Base-by-base conservation (phyloP, 2,329 filamentous ascomycete genomes). In the Stylonectria norvegica region DNA sequence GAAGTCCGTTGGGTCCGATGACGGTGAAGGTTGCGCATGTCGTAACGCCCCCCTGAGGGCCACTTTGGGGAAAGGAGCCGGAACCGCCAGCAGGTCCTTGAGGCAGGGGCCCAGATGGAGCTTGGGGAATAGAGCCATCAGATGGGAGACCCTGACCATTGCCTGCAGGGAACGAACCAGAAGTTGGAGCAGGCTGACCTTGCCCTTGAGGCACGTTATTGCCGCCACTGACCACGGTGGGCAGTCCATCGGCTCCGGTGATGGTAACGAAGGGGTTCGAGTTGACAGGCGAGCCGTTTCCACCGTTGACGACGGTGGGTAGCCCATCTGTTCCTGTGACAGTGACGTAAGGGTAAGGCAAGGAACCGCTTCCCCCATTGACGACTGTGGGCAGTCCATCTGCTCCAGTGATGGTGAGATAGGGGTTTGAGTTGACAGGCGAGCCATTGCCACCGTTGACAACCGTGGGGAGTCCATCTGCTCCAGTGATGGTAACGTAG, bases 1-100 rank as follows among this genome's bases (percentile, higher is more conserved):
- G 56, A 25, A 54, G 43, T 5, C 62, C 63, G 43, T 66, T 52
- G n/a, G 56, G 25, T 3, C 63, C 63, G 27, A 56, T 49, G 30
- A 64, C 45, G 11, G 61, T 65, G 31, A 60, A 45, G 15, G 49
- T 58, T 8, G 53, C 49, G 16, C 50, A 56, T 1, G 48, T 57
- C 15, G 56, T 56, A 27, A 54, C 30, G 15, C 40, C 48, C 20
- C 30, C 28, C n/a, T 12, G 37, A 36, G 47, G 15, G 17, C 20
- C 36, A 2, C 40, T 43, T 18, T 52, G 37, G 23, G 40, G 27
- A 28, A 43, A 28, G 27, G 14, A 34, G 18, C 37, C 33, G 17
- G 45, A 42, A n/a, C 39, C 45, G 34, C 40, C 38, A 14, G 22
- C 42, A 20, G 48, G 41, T 7, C 33, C 38, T 25, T 43, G 40